Conservation (phyloP, 768 basidiomycete species). For the Leucocoprinus leucothites region DNA sequence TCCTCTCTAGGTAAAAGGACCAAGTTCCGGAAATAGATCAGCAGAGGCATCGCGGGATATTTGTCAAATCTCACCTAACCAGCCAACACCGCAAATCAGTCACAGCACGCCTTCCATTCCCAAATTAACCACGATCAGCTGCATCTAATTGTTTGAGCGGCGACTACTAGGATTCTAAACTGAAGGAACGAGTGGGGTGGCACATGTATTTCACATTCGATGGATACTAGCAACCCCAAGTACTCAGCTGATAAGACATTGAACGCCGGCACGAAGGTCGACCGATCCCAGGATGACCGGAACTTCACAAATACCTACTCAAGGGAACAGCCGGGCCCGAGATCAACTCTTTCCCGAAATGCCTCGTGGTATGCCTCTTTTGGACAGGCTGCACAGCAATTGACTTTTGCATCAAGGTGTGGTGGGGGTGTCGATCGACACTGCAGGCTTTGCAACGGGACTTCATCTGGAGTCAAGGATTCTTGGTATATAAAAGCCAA, state of each 20-base stretch:
- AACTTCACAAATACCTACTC: neutral
- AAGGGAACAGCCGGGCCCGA: neutral
- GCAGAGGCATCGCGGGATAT: neutral
- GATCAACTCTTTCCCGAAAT: neutral
- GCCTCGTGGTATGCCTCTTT: constrained; percentile 5
- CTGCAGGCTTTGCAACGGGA: too few species aligned
- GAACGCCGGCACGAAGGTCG: neutral
- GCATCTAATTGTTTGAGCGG: neutral
- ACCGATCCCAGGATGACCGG: constrained; percentile 11
- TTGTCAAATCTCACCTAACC: neutral
- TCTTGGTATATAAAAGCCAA: too few species aligned
- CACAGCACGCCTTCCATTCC: constrained; percentile 4
- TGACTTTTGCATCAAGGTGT: too few species aligned
- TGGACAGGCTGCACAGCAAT: neutral
- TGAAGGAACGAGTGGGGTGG: neutral
- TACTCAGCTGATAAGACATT: neutral
- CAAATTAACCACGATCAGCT: neutral
- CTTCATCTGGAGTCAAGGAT: too few species aligned
- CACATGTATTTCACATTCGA: neutral
- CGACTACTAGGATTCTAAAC: neutral
- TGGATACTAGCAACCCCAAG: neutral
- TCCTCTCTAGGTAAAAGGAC: neutral
- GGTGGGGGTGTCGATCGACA: too few species aligned
- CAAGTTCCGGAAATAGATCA: constrained; percentile 1
- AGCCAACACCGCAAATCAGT: neutral